Evolutionary conservation across 768 basidiomycete species (phyloP), one percentile per base, ranked within the genome.

Genomic region (Erythrobasidium yunnanense): DNA sequence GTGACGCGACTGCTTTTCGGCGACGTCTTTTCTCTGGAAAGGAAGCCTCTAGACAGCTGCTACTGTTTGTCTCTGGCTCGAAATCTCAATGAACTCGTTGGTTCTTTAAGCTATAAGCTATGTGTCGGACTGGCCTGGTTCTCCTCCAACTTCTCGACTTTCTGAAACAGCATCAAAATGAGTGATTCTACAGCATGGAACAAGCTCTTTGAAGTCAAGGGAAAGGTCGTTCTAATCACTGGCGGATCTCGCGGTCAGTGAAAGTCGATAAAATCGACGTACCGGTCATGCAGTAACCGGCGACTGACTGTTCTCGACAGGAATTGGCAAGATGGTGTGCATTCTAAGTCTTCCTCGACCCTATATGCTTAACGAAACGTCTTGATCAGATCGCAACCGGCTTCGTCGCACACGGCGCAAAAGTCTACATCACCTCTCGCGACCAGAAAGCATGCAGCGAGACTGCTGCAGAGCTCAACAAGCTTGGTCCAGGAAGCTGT

Each of bases 351-450:
- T 4, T 18, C 25, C 56, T n/a, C 54, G 7, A 2, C 27, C 47
- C 11, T 35, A 45, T 46, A 22, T n/a, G 38, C 13, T 58, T 22
- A 8, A 23, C 52, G 34, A 17, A 47, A 55, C 15, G 70, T 66
- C 20, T 55, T 33, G 13, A 6, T 33, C 66, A 84, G 84, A 84
- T 86, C 68, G 81, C 85, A 1, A 77, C 82, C 5, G 84, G 83
- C 6, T 85, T 82, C 71, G 80, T 85, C 22, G 78, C 75, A 60
- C 85, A 84, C 67, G 84, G 84, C 11, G 83, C 83, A 8, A 81
- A 79, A 70, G 82, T 83, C 38, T 86, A 85, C 75, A 85, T 85
- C 70, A 79, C 83, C 1, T 82, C 84, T 4, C 81, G 85, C 33
- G 80, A 80, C 22, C 77, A 75, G 4, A 77, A 80, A 66, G 81